A percentile compares a stretch with the other conserved stretches of the same genome.
Evolutionary conservation across 2,329 filamentous ascomycete genomes (phyloP).

Genomic region (Cladosporium cucumerinum): DNA sequence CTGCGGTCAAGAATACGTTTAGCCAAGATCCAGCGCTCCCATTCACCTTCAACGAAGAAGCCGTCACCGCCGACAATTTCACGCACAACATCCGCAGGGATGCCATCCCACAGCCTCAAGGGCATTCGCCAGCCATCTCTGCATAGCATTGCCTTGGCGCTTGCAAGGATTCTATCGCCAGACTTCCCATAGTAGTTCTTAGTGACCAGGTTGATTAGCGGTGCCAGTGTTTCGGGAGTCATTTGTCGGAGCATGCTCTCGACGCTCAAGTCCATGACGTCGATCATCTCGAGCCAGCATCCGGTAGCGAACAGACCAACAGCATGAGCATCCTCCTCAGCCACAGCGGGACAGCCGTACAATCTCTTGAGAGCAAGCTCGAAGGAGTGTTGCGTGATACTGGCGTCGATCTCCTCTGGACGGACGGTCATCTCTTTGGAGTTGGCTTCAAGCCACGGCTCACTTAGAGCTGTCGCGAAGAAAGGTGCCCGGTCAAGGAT

Average conservation of each 20-base stretch:
- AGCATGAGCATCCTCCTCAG: slow-evolving; percentile 52
- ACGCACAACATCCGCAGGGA: slow-evolving; percentile 56
- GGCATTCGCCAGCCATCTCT: slow-evolving; percentile 57
- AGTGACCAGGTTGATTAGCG: slow-evolving; percentile 53
- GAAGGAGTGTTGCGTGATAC: slow-evolving; percentile 52
- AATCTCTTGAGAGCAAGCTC: slow-evolving; percentile 54
- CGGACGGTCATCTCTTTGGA: slow-evolving; percentile 51
- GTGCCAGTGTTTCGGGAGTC: slow-evolving; percentile 48
- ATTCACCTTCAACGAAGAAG: slow-evolving; percentile 57
- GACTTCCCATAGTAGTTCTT: slow-evolving; percentile 55
- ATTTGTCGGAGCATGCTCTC: slow-evolving; percentile 55
- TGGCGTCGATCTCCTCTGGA: slow-evolving; percentile 53
- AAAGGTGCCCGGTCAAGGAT: slow-evolving; percentile 56
- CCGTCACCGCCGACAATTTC: slow-evolving; percentile 58
- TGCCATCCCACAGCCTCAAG: slow-evolving; percentile 53
- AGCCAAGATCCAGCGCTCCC: slow-evolving; percentile 55
- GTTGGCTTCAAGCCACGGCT: slow-evolving; percentile 55
- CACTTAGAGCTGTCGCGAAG: slow-evolving; percentile 53
- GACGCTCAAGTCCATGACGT: slow-evolving; percentile 52
- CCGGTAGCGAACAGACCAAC: slow-evolving; percentile 54
- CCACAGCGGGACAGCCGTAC: slow-evolving; percentile 49
- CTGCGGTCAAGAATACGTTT: slow-evolving; percentile 53
- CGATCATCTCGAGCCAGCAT: slow-evolving; percentile 58
- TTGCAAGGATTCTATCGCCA: slow-evolving; percentile 54
- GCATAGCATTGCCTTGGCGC: slow-evolving; percentile 58